These are phyloP conservation scores for Xylaria sp. DNA, from an alignment of 2,329 filamentous ascomycete species.

Conservation along the genomic window DNA sequence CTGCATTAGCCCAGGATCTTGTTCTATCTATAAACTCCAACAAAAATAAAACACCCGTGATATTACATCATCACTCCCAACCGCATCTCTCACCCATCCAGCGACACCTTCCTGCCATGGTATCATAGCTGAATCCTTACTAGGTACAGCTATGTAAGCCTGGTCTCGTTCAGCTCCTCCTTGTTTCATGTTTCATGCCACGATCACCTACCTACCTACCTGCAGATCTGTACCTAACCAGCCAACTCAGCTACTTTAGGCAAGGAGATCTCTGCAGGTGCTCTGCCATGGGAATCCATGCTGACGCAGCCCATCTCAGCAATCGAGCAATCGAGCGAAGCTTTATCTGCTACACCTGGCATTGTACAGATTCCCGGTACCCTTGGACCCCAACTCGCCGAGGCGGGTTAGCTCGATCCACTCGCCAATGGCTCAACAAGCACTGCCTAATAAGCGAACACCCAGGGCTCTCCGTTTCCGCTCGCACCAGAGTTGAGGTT, in stretches of 20 bases:
- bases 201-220: too few species aligned
- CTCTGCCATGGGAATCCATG: too few species aligned
- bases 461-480: too few species aligned
- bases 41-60: background rate
- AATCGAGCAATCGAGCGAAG: too few species aligned
- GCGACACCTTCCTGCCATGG: background rate
- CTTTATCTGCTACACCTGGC: too few species aligned
- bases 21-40: background rate
- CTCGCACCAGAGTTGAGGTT: too few species aligned
- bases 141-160: background rate
- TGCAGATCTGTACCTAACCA: background rate
- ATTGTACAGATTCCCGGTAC: too few species aligned
- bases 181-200: conserved; percentile 4
- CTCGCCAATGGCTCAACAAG: too few species aligned
- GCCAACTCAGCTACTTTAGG: background rate
- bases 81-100: background rate
- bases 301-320: too few species aligned
- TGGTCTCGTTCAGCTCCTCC: background rate
- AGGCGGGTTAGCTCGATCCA: too few species aligned
- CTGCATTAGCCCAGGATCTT: background rate
- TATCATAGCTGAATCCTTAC: background rate
- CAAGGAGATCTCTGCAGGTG: background rate
- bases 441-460: too few species aligned
- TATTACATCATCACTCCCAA: background rate
- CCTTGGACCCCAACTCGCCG: too few species aligned